A percentile compares a stretch with the other conserved stretches of the same genome.
These are phyloP conservation scores for Talaromyces sp. DNA, from an alignment of 2,329 filamentous ascomycete species.

Conservation along the genomic window DNA sequence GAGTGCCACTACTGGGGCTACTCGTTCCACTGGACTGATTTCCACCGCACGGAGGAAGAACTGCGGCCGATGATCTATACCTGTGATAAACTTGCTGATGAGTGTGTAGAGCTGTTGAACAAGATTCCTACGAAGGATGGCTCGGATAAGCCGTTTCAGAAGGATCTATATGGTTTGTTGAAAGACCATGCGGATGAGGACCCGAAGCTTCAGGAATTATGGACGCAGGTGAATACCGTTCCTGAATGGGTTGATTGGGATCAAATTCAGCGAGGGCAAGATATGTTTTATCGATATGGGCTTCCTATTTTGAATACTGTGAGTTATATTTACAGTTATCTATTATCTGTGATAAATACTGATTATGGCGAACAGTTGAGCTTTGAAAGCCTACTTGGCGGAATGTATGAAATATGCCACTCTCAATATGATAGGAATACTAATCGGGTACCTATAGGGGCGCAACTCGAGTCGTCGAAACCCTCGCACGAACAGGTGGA, in stretches of 20 bases:
- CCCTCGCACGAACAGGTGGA: slow-evolving; percentile 71
- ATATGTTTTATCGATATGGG: slow-evolving; percentile 77
- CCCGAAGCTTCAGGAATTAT: slow-evolving; percentile 60
- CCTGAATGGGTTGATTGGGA: slow-evolving; percentile 79
- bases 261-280: slow-evolving; percentile 72
- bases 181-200: slow-evolving; percentile 61
- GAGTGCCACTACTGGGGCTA: slow-evolving; percentile 60
- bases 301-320: slow-evolving; percentile 63
- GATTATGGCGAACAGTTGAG: slow-evolving; percentile 23
- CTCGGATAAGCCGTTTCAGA: slow-evolving; percentile 35
- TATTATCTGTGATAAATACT: not conserved
- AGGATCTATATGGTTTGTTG: slow-evolving; percentile 68
- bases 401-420: slow-evolving; percentile 32
- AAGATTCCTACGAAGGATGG: slow-evolving; percentile 50
- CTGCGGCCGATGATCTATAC: slow-evolving; percentile 63
- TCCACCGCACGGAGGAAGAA: slow-evolving; percentile 65
- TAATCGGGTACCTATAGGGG: slow-evolving; percentile 52
- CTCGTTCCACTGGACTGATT: slow-evolving; percentile 68
- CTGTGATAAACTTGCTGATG: slow-evolving; percentile 70
- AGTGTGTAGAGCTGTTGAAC: slow-evolving; percentile 67
- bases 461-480: slow-evolving; percentile 72
- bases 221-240: slow-evolving; percentile 67
- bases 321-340: slow-evolving; percentile 11
- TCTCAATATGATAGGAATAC: too few species aligned
- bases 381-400: slow-evolving; percentile 35